Base-by-base conservation (phyloP, 257 asterid species). In the Gentiana dahurica region DNA sequence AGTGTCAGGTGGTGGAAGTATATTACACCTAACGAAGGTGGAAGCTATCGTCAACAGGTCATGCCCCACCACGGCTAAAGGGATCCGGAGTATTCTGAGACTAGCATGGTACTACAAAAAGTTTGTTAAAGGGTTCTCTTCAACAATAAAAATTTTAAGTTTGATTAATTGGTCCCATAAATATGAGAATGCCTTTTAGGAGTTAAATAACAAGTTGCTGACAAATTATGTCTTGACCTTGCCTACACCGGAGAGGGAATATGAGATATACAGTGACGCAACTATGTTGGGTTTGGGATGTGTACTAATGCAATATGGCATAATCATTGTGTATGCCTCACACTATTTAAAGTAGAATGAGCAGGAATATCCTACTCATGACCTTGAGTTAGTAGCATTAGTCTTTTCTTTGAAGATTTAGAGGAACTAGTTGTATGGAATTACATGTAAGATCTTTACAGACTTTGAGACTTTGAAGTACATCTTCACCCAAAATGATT, bases 401-500 rank as follows among this genome's bases (percentile, higher is more conserved):
- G 59, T 55, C 6, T 55, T 55, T 35, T 3, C 43, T 5, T 55
- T 55, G 37, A 55, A 55, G 8, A 24, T 55, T 1, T 55, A 13
- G 59, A 33, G 43, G 12, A 3, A 55, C 12, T 12, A 55, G 13
- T 34, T 55, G n/a, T 55, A 32, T 24, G 36, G 36, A 4, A 15
- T 32, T 5, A 9, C 2, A 3, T 32, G 5, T 34, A 33, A 55
- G 8, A 35, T 55, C n/a, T 34, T 7, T 45, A 55, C 59, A 0
- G 59, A 55, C 2, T 45, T 34, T 34, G 37, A 55, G 12, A 5
- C 12, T 34, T 35, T 55, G 11, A 55, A 55, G 36, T 55, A 55
- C 8, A 2, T 55, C 3, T 55, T 32, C n/a, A 55, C 59, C 7
- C 59, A 55, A 55, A 55, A 5, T 41, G 45, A 55, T 45, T 55